These are phyloP conservation scores for Chrysopogon serrulatus DNA, from an alignment of 176 grass and related monocot species.

Conservation along the genomic window DNA sequence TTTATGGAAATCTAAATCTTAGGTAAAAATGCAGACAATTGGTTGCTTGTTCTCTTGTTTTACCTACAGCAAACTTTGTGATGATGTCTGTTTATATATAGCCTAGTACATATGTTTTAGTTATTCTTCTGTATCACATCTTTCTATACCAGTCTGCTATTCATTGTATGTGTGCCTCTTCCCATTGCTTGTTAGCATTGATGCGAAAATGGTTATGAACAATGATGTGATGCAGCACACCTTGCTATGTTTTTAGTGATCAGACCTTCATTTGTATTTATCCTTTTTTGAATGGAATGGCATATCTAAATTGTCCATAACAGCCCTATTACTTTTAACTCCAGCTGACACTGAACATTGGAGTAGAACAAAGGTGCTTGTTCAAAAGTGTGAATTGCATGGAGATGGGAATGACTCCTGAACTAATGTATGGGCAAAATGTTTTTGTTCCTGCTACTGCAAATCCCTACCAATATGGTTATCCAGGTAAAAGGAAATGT, in stretches of 20 bases:
- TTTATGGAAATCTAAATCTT: too few relatives aligned
- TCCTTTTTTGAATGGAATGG: neutral
- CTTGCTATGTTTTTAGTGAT: neutral
- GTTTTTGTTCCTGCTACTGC: slow-evolving; percentile 38
- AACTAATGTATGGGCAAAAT: slow-evolving; percentile 56
- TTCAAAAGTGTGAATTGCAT: slow-evolving; percentile 20
- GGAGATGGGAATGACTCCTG: slow-evolving; percentile 53
- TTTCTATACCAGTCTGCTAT: neutral
- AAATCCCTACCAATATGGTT: slow-evolving; percentile 52
- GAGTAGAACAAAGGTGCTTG: neutral
- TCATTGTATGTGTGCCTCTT: neutral
- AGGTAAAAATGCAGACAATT: too few relatives aligned
- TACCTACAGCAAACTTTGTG: too few relatives aligned
- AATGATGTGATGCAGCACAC: neutral
- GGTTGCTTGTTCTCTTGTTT: too few relatives aligned
- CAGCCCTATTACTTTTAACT: neutral
- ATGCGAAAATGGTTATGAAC: neutral
- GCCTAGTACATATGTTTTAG: too few relatives aligned
- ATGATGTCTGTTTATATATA: too few relatives aligned
- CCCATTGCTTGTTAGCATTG: neutral
- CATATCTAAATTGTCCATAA: slow-evolving; percentile 4
- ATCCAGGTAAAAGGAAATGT: slow-evolving; percentile 32
- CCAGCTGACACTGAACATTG: slow-evolving; percentile 3
- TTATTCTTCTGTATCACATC: neutral
- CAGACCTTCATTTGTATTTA: neutral